These are phyloP conservation scores for Paecilomyces sp. DNA, from an alignment of 2,329 filamentous ascomycete species.

Conservation along the genomic window DNA sequence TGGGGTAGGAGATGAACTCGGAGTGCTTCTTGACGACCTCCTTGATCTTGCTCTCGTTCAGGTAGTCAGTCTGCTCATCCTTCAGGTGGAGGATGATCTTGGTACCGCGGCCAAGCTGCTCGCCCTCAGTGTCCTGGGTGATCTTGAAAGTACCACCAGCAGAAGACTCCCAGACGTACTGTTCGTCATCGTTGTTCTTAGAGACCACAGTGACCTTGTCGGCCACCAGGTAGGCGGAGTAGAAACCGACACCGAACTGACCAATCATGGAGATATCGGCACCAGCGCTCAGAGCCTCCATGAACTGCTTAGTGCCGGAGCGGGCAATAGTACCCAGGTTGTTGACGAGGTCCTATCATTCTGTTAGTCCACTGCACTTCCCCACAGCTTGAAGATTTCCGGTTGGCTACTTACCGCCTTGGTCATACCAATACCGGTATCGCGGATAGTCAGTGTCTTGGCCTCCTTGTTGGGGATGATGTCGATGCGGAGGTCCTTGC, in stretches of 20 bases:
- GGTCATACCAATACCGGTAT: conserved; percentile 99
- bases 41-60: conserved; percentile 99
- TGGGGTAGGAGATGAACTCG: conserved; percentile 99
- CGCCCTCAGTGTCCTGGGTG: conserved; percentile 79
- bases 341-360: conserved; percentile 86
- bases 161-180: conserved; percentile 98
- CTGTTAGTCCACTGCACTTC: conserved; percentile 5
- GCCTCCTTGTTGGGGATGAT: conserved; percentile 96
- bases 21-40: conserved; percentile 99
- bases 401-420: conserved; percentile 72
- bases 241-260: conserved; percentile 99
- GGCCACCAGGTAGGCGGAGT: conserved; percentile 98
- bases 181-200: conserved; percentile 99
- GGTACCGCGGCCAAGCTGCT: conserved; percentile 86
- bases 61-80: conserved; percentile 97
- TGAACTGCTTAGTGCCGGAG: conserved; percentile 99
- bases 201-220: conserved; percentile 93
- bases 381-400: neutral
- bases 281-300: conserved; percentile 97
- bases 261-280: conserved; percentile 99
- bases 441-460: conserved; percentile 95
- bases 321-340: conserved; percentile 99
- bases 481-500: conserved; percentile 98
- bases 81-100: conserved; percentile 99
- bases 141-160: conserved; percentile 98